These are phyloP conservation scores for Perkinsus marinus DNA, from an alignment of 169 alveolate species.

Conservation along the genomic window DNA sequence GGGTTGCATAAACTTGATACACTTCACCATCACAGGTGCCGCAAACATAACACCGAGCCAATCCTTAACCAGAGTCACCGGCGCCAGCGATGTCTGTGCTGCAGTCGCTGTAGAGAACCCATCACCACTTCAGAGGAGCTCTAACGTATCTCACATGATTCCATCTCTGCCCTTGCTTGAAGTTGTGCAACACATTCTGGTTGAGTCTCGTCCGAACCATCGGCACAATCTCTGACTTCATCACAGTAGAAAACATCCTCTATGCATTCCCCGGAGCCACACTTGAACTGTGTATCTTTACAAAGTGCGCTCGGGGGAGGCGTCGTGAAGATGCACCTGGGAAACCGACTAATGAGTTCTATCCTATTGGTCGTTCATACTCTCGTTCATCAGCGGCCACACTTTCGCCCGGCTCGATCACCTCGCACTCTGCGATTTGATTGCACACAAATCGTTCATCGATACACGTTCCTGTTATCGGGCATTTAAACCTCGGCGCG, in stretches of 20 bases:
- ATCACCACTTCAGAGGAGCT: not conserved
- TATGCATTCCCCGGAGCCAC: not conserved
- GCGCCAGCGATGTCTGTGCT: not conserved
- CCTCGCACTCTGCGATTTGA: not conserved
- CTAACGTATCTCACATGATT: not conserved
- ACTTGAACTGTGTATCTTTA: not conserved
- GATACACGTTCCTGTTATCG: not conserved
- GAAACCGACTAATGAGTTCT: not conserved
- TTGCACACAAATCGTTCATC: not conserved
- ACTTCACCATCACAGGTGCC: not conserved
- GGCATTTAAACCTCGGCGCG: not conserved
- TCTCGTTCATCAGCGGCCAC: too few species aligned
- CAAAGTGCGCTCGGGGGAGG: not conserved
- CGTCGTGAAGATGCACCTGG: not conserved
- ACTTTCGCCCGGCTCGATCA: not conserved
- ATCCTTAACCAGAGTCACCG: not conserved
- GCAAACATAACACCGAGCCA: not conserved
- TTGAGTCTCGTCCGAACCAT: not conserved
- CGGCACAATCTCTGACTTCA: not conserved
- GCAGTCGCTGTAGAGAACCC: not conserved
- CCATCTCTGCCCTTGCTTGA: not conserved
- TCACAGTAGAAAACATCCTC: not conserved
- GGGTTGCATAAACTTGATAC: not conserved
- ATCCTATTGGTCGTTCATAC: not conserved
- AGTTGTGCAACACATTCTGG: not conserved